Conservation (phyloP, 495 filamentous ascomycete genomes). For the Neurospora sp. region DNA sequence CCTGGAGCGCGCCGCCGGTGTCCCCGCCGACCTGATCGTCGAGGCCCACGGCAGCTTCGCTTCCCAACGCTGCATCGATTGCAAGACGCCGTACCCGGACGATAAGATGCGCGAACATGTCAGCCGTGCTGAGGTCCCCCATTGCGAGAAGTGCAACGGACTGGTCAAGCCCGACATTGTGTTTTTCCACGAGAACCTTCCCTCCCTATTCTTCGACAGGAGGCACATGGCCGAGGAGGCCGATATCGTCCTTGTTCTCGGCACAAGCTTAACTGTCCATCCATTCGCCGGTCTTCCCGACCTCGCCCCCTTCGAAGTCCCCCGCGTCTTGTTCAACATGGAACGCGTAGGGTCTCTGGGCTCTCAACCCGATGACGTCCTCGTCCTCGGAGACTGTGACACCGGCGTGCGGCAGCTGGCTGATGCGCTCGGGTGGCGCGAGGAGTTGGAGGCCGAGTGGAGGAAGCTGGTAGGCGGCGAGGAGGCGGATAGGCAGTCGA, state of each 20-base stretch:
- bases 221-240: slow-evolving; percentile 45
- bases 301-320: slow-evolving; percentile 48
- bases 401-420: slow-evolving; percentile 74
- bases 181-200: slow-evolving; percentile 78
- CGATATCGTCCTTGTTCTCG: slow-evolving; percentile 83
- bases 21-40: slow-evolving; percentile 70
- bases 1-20: slow-evolving; percentile 78
- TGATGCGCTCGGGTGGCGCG: slow-evolving; percentile 70
- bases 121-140: slow-evolving; percentile 50
- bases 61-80: slow-evolving; percentile 81
- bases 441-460: slow-evolving; percentile 61
- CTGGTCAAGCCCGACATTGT: slow-evolving; percentile 96
- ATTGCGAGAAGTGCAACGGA: slow-evolving; percentile 62
- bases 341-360: slow-evolving; percentile 79
- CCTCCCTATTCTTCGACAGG: slow-evolving; percentile 56
- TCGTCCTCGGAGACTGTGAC: slow-evolving; percentile 52
- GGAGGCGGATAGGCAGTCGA: slow-evolving; percentile 32
- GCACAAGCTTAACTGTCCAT: slow-evolving; percentile 79
- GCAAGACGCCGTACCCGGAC: slow-evolving; percentile 58
- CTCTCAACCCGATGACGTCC: slow-evolving; percentile 33
- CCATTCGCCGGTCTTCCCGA: slow-evolving; percentile 78
- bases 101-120: slow-evolving; percentile 63
- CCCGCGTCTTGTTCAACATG: slow-evolving; percentile 78
- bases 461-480: slow-evolving; percentile 28
- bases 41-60: slow-evolving; percentile 97